A percentile compares a stretch with the other conserved stretches of the same genome.
phyloP scores from a whole-genome alignment of 2,329 filamentous ascomycete genomes.

The Talaromyces marneffei region DNA sequence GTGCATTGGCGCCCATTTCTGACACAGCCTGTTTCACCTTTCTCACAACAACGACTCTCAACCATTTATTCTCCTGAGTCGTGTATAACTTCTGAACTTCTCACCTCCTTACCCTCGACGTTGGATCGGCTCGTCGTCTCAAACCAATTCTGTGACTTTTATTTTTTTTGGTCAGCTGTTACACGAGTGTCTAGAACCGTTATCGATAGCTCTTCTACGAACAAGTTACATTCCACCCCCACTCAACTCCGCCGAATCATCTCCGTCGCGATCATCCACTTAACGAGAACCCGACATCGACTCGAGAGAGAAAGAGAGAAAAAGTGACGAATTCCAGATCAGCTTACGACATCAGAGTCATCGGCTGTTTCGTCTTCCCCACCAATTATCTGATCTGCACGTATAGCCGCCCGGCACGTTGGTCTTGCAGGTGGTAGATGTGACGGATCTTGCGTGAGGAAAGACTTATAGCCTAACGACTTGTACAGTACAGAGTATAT shows the following conservation, averaged over 20 bases:
- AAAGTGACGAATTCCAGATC: not conserved
- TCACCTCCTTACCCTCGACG: not conserved
- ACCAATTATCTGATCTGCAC: not conserved
- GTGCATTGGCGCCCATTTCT: not conserved
- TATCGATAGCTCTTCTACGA: not conserved
- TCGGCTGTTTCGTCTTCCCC: not conserved
- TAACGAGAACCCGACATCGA: not conserved
- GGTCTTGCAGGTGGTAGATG: constrained; percentile 2
- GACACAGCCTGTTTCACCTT: not conserved
- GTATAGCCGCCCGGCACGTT: not conserved
- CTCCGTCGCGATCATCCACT: not conserved
- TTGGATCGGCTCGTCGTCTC: not conserved
- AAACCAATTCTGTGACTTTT: not conserved
- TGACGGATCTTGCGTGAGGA: constrained; percentile 1
- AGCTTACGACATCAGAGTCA: not conserved
- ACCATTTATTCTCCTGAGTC: not conserved
- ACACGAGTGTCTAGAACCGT: not conserved
- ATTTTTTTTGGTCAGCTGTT: not conserved
- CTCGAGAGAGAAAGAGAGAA: not conserved
- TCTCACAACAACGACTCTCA: not conserved
- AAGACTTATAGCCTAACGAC: not conserved
- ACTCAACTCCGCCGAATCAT: not conserved
- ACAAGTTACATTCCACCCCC: not conserved
- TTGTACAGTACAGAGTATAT: not conserved
- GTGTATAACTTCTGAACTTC: not conserved